Evolutionary conservation across 371 early-diverging fungal genomes (phyloP).

Genomic region (Hamiltosporidium tvaerminnensis): DNA sequence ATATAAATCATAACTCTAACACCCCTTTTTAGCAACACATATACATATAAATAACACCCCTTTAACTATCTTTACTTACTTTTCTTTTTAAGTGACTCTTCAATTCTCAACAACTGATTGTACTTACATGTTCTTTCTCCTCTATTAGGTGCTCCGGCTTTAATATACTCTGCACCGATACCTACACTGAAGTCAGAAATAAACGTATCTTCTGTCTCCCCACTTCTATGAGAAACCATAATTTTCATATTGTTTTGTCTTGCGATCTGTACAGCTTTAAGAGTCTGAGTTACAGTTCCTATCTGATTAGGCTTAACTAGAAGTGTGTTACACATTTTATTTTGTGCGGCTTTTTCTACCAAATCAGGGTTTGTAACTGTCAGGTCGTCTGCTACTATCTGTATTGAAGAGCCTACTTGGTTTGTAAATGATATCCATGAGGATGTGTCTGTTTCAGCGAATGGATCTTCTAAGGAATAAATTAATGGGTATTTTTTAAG

Average conservation of each 20-base stretch:
- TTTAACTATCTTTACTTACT: background rate
- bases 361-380: conserved; percentile 87
- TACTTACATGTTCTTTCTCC: conserved; percentile 89
- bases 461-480: conserved; percentile 89
- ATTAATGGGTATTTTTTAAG: background rate
- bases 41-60: background rate
- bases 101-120: conserved; percentile 82
- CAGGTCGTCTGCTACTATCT: conserved; percentile 93
- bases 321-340: conserved; percentile 78
- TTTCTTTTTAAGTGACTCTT: conserved; percentile 58
- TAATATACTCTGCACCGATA: conserved; percentile 85
- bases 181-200: conserved; percentile 93
- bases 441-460: conserved; percentile 90
- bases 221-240: conserved; percentile 94
- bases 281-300: conserved; percentile 82
- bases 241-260: conserved; percentile 73
- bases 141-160: conserved; percentile 93
- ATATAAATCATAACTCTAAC: too few relatives aligned
- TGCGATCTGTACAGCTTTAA: conserved; percentile 63
- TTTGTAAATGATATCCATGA: conserved; percentile 66
- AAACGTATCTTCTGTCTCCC: conserved; percentile 94
- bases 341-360: conserved; percentile 68
- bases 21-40: too few relatives aligned
- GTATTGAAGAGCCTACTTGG: conserved; percentile 56
- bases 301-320: conserved; percentile 97